Percentiles rank a stretch among this genome's conserved stretches.
Conservation (phyloP, 805 yeast genomes). For the Cyberlindnera japonica region DNA sequence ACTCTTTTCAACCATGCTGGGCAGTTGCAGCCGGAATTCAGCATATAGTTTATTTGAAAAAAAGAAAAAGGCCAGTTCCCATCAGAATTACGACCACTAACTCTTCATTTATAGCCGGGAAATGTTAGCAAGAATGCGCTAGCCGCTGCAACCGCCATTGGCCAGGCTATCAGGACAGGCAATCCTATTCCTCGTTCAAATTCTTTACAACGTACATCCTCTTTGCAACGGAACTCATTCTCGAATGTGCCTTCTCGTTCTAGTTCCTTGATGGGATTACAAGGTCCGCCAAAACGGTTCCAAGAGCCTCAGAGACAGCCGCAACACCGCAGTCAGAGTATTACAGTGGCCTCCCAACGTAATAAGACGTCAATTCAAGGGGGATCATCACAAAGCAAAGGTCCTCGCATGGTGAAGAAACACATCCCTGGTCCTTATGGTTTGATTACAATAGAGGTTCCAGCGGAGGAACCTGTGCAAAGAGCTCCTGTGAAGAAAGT, state of each 20-base stretch:
- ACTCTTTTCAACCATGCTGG: too few species aligned
- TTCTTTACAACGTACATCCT: conserved; percentile 25
- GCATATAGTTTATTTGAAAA: too few species aligned
- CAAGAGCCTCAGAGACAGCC: conserved; percentile 7
- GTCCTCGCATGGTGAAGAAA: conserved; percentile 42
- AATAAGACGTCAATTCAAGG: conserved; percentile 2
- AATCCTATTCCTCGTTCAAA: conserved; percentile 29
- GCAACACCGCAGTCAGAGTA: conserved; percentile 17
- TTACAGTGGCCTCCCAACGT: conserved; percentile 7
- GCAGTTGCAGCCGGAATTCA: too few species aligned
- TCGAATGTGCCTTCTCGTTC: conserved; percentile 15
- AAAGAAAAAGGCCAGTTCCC: too few species aligned
- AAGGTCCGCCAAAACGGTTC: conserved; percentile 16
- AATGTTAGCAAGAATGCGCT: conserved; percentile 47
- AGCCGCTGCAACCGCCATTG: conserved; percentile 61
- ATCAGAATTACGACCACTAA: too few species aligned
- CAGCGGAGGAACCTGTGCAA: conserved; percentile 32
- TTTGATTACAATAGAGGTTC: conserved; percentile 64
- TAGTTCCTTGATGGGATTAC: conserved; percentile 24
- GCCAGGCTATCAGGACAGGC: conserved; percentile 40
- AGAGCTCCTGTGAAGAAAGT: conserved; percentile 5
- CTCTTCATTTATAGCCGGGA: conserved; percentile 19
- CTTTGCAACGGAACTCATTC: conserved; percentile 18
- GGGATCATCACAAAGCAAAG: conserved; percentile 1
- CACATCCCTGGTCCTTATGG: conserved; percentile 76